phyloP scores from a whole-genome alignment of 2,329 filamentous ascomycete genomes.

The Pseudopithomyces chartarum region DNA sequence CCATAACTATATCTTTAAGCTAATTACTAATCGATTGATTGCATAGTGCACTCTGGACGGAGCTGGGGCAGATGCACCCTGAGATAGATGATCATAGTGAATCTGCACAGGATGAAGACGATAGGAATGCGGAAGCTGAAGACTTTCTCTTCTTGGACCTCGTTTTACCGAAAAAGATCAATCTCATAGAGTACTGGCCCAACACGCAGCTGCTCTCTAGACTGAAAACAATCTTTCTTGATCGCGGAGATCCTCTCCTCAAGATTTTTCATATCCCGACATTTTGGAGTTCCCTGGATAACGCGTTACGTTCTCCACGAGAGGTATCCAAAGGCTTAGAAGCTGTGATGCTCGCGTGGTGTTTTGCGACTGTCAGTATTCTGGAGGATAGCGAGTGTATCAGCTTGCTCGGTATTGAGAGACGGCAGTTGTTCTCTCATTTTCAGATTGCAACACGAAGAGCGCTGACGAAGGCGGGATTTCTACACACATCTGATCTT shows the following conservation, averaged over 20 bases:
- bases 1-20: not conserved
- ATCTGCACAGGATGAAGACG: not conserved
- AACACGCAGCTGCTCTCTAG: not conserved
- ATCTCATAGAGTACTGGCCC: not conserved
- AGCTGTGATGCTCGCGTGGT: not conserved
- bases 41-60: not conserved
- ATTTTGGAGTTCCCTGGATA: not conserved
- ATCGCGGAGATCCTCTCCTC: not conserved
- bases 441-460: not conserved
- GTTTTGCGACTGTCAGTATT: not conserved
- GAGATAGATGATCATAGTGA: not conserved
- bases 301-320: not conserved
- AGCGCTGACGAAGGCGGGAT: not conserved
- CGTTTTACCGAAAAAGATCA: not conserved
- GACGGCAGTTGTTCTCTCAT: not conserved
- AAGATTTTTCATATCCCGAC: not conserved
- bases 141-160: not conserved
- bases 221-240: not conserved
- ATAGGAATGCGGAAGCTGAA: not conserved
- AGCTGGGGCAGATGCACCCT: not conserved
- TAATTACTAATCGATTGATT: not conserved
- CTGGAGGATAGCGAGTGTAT: not conserved
- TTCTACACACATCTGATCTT: not conserved
- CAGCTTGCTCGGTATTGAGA: not conserved
- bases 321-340: not conserved